Base-by-base conservation (phyloP, 306 rosid species). In the Rubus idaeus region DNA sequence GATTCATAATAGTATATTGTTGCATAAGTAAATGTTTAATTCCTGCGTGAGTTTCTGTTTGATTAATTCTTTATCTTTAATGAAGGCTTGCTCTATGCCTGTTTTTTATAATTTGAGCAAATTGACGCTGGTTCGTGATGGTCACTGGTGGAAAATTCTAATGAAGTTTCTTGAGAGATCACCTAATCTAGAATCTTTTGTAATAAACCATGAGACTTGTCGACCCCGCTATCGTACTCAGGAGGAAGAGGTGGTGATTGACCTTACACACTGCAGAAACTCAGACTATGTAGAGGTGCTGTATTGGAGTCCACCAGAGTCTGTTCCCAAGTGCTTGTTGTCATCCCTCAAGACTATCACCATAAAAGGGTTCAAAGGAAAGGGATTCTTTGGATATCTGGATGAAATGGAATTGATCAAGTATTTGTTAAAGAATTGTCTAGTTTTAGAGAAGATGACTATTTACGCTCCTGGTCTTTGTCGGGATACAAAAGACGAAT, bases 241-340 rank as follows among this genome's bases (percentile, higher is more conserved):
- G n/a, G 13, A 42, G 12, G 12, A 21, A 9, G 39, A 57, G 5
- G 1, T 57, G 62, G 10, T 56, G 3, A 18, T 56, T 56, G 30
- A 56, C 1, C 62, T 20, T 56, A 0, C 21, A 1, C 14, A 2
- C 1, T 16, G 21, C 57, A 17, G 9, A 9, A 6, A 55, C 11
- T 26, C 14, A 56, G 12, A 56, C 13, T 3, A 21, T 9, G 30
- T 57, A 57, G 64, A 57, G 8, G 14, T 21, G 5, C 11, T 20
- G 40, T 5, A 64, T 1, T 64, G 60, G 74, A 20, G 4, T 47
- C 55, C 74, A 49, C 74, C 58, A 30, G 74, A 47, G 5, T 49
- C 40, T 21, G 74, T 49, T 70, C 58, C 74, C 21, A 68, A 47
- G 37, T 47, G 60, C 39, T 39, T 64, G 35, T 20, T 57, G 69